These are phyloP conservation scores for Bombardia bombarda DNA, from an alignment of 495 filamentous ascomycete genomes.

Conservation along the genomic window DNA sequence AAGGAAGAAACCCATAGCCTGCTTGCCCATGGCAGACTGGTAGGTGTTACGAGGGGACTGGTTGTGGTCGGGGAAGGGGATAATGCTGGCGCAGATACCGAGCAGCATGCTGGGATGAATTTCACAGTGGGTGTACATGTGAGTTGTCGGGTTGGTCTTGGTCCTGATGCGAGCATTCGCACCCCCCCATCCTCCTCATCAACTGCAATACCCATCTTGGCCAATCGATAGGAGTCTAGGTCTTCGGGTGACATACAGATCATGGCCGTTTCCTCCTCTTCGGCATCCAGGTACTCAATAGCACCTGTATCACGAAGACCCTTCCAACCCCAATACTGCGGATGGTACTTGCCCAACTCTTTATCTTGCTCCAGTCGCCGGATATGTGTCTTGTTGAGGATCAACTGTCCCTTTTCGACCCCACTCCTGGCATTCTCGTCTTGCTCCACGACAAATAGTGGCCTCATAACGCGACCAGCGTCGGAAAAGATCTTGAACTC, in stretches of 20 bases:
- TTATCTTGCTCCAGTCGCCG: conserved; percentile 52
- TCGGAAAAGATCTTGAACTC: conserved; percentile 99
- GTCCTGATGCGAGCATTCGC: conserved; percentile 73
- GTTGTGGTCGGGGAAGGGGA: conserved; percentile 99
- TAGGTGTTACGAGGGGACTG: conserved; percentile 98
- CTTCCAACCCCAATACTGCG: conserved; percentile 76
- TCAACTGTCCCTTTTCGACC: conserved; percentile 64
- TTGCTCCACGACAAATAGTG: conserved; percentile 71
- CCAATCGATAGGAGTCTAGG: conserved; percentile 56
- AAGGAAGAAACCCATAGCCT: conserved; percentile 98
- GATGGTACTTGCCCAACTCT: conserved; percentile 45
- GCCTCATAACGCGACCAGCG: conserved; percentile 86
- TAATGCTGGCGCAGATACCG: conserved; percentile 96
- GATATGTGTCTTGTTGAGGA: conserved; percentile 77
- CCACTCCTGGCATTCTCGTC: conserved; percentile 63
- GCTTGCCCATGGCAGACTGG: conserved; percentile 99
- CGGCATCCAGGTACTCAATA: conserved; percentile 92
- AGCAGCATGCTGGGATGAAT: conserved; percentile 99
- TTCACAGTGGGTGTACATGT: conserved; percentile 95
- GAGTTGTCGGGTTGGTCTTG: conserved; percentile 68
- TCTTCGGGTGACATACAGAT: conserved; percentile 98
- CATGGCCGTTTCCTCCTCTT: conserved; percentile 98
- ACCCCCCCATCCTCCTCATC: conserved; percentile 28
- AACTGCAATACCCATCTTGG: conserved; percentile 43
- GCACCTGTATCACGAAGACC: conserved; percentile 71